Conservation (phyloP, 2,329 filamentous ascomycete genomes). For the Emergomyces africanus region DNA sequence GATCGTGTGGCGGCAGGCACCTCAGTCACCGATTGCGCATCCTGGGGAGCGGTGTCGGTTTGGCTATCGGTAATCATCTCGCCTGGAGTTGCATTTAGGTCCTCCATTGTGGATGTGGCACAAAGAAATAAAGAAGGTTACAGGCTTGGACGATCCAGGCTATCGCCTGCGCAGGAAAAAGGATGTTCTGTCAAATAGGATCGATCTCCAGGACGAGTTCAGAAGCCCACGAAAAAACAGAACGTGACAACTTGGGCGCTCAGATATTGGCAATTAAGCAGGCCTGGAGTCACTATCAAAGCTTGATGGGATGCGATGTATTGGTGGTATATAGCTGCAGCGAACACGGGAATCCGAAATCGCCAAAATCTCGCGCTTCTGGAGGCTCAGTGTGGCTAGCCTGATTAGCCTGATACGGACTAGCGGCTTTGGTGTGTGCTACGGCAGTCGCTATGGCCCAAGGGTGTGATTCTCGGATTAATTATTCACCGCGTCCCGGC, state of each 20-base stretch:
- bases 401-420: slow-evolving; percentile 9
- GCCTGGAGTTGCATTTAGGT: slow-evolving; percentile 17
- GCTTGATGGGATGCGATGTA: background rate
- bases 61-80: slow-evolving; percentile 20
- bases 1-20: slow-evolving; percentile 11
- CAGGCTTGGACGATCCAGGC: slow-evolving; percentile 6
- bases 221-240: background rate
- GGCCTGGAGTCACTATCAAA: background rate
- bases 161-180: slow-evolving; percentile 2
- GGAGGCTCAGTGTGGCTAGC: slow-evolving; percentile 5
- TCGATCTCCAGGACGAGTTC: background rate
- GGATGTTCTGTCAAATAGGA: slow-evolving; percentile 4
- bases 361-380: slow-evolving; percentile 12
- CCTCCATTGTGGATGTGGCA: slow-evolving; percentile 25
- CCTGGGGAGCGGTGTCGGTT: slow-evolving; percentile 16
- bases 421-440: background rate
- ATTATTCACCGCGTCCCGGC: too few relatives aligned
- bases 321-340: background rate
- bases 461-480: background rate
- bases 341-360: background rate
- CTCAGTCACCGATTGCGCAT: slow-evolving; percentile 15
- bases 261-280: background rate
- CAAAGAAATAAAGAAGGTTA: slow-evolving; percentile 13
- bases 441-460: background rate
- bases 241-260: background rate